phyloP scores from a whole-genome alignment of 2,329 filamentous ascomycete species.

The Aspergillus sp. region DNA sequence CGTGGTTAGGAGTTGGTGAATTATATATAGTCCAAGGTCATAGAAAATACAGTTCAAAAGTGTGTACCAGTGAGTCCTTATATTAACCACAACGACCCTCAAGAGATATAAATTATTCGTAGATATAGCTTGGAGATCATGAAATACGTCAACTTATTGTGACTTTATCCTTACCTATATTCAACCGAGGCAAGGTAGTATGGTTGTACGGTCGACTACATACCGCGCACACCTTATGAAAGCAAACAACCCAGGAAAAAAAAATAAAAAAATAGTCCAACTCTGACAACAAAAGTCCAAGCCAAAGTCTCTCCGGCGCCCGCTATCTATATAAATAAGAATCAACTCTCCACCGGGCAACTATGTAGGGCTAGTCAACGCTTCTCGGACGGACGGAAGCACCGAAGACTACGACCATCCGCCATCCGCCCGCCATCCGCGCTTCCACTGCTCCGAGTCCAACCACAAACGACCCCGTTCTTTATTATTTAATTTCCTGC shows the following conservation, averaged over 20 bases:
- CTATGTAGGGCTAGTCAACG: background rate
- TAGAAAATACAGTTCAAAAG: background rate
- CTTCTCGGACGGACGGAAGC: constrained; percentile 24
- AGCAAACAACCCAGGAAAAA: background rate
- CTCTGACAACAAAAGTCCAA: background rate
- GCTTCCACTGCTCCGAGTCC: constrained; percentile 8
- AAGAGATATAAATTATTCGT: background rate
- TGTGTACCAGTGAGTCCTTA: too few species aligned
- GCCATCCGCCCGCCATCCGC: background rate
- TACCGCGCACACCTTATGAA: background rate
- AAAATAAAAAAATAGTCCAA: background rate
- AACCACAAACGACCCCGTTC: background rate
- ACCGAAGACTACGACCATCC: background rate
- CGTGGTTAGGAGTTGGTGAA: background rate
- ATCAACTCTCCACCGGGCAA: too few species aligned
- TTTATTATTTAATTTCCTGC: background rate
- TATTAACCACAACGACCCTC: too few species aligned
- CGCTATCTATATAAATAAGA: too few species aligned
- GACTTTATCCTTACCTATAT: background rate
- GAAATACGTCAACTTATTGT: too few species aligned
- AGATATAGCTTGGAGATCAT: background rate
- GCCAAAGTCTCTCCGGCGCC: background rate
- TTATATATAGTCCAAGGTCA: background rate
- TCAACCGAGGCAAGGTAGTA: background rate
- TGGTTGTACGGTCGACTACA: background rate